Base-by-base conservation (phyloP, 305 asterid species). In the Ajuga reptans region DNA sequence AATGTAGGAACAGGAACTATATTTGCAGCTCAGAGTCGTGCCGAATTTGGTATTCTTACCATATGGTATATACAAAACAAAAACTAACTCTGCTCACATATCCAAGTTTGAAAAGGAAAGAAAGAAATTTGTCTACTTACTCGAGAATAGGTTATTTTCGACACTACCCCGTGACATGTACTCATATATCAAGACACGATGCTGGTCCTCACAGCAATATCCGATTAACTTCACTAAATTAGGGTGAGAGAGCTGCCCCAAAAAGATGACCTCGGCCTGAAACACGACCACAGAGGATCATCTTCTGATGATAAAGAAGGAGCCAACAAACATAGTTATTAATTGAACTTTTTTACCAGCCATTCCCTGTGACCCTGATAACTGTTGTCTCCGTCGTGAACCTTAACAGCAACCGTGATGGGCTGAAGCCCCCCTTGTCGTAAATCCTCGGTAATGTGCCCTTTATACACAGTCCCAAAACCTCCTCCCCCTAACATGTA, bases 341-440 rank as follows among this genome's bases (percentile, higher is more conserved):
- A 17, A 68, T 39, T 21, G 1, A 0, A 21, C 27, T 0, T 21
- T 0, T 2, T 80, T 74, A 92, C 98, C 93, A 92, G 93, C 97
- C 98, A 92, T 66, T 90, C 98, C 77, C 96, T 81, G 73, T 92
- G 98, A 45, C 98, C 98, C 84, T 92, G 97, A 82, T 73, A 77
- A 46, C 98, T 92, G 62, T 90, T 88, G 71, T 88, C 94, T 52
- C 98, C 96, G 33, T 87, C 90, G 65, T 92, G 98, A 79, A 92
- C 97, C 84, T 92, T 92, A 64, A 87, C 93, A 63, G 97, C 97
- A 24, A 92, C 97, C 0, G 93, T 73, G 77, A 71, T 73, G 5
- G 88, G 72, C 49, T 79, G 73, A 21, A 80, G 62, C 41, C 84
- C 89, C 41, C 84, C 89, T 43, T 81, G 62, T 65, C 75, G 69